Base-by-base conservation (phyloP, 371 early-diverging fungal species). In the Conidiobolus incongruus region DNA sequence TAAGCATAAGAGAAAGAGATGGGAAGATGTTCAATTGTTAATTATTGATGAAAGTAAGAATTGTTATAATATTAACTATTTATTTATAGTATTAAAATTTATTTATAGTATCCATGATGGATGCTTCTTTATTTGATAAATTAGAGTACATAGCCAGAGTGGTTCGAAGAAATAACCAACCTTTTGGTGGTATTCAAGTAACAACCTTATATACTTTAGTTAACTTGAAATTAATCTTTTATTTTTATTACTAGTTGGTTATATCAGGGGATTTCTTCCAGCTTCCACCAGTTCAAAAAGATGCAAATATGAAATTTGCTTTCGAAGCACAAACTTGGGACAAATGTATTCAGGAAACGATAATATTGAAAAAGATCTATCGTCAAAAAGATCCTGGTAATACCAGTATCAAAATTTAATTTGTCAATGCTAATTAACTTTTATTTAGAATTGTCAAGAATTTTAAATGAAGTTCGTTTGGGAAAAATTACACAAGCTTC, bases 231-330 rank as follows among this genome's bases (percentile, higher is more conserved):
- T n/a, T n/a, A n/a, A n/a, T n/a, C n/a, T n/a, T n/a, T n/a, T n/a
- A n/a, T n/a, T n/a, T n/a, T n/a, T n/a, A n/a, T n/a, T n/a, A 6
- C 23, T 47, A 77, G 72, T 46, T 88, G 1, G 59, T 91, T 26
- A 47, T 85, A 19, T 73, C 78, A 1, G 93, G 91, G 1, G 93
- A 93, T 44, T 93, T 89, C 55, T 78, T 80, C 61, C 91, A 90
- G 52, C 57, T 93, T 21, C 93, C 91, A 16, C 93, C 93, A 7
- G 81, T 83, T 6, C 61, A 58, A 1, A 50, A 43, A 0, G 45
- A 40, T 4, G 48, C 47, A 0, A 17, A 15, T 30, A 45, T 63
- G 1, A 62, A 47, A 45, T 75, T 79, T 44, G 75, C 76, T 19
- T 91, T 88, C 47, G 77, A 91, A 52, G 56, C 80, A 2, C 15